Evolutionary conservation across 768 basidiomycete genomes (phyloP).

Genomic region (Leccinum pellstonianum): DNA sequence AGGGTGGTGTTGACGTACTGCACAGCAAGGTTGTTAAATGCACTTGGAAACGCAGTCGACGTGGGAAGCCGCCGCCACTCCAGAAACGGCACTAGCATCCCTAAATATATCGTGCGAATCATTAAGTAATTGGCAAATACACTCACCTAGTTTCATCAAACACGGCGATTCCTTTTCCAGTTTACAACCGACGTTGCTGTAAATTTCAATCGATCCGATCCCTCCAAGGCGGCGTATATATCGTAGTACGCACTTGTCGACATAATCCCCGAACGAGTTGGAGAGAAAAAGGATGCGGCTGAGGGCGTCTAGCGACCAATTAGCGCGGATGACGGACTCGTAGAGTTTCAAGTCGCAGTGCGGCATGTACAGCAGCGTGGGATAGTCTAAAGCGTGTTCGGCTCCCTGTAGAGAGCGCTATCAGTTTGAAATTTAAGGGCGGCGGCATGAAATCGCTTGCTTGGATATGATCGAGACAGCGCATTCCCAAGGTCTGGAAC

Average conservation of each 20-base stretch:
- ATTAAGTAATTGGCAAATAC: constrained; percentile 3
- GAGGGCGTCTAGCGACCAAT: constrained; percentile 52
- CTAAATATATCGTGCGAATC: constrained; percentile 10
- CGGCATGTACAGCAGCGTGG: constrained; percentile 75
- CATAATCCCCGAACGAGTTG: constrained; percentile 65
- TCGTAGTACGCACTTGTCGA: constrained; percentile 55
- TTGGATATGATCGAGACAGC: constrained; percentile 43
- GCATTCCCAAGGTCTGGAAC: constrained; percentile 40
- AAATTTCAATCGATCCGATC: neutral
- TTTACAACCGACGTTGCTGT: constrained; percentile 53
- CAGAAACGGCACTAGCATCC: constrained; percentile 47
- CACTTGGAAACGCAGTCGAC: constrained; percentile 51
- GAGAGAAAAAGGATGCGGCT: constrained; percentile 56
- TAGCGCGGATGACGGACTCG: constrained; percentile 59
- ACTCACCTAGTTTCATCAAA: constrained; percentile 53
- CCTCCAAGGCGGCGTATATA: neutral
- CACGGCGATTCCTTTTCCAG: constrained; percentile 52
- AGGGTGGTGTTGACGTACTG: constrained; percentile 43
- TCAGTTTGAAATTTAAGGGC: constrained; percentile 10
- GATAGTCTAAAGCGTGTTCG: constrained; percentile 33
- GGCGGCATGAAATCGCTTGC: constrained; percentile 40
- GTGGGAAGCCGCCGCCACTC: constrained; percentile 48
- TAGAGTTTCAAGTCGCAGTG: constrained; percentile 75
- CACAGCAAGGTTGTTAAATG: constrained; percentile 66
- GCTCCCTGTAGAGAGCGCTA: constrained; percentile 29